Percentiles rank a stretch among this genome's conserved stretches.
Conservation (phyloP, 1,284 basidiomycete species). For the Apiotrichum sp. region DNA sequence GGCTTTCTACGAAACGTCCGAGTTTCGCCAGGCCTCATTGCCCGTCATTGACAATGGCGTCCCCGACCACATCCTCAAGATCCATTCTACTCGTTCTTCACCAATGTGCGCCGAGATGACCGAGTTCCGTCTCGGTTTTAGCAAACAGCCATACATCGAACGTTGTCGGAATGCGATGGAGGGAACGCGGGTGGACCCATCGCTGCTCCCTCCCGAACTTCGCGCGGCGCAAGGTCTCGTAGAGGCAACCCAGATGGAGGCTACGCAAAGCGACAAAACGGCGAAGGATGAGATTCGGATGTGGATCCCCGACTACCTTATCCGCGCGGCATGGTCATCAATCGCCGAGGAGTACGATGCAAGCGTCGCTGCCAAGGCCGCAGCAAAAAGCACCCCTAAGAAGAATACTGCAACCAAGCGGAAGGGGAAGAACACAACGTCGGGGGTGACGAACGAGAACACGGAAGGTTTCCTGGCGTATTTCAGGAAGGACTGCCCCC, state of each 20-base stretch:
- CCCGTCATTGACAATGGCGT: conserved; percentile 34
- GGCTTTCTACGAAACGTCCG: conserved; percentile 12
- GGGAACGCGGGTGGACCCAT: conserved; percentile 31
- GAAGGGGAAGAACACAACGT: neutral
- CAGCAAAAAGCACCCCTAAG: conserved; percentile 52
- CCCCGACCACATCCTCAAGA: conserved; percentile 28
- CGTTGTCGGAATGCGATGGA: conserved; percentile 33
- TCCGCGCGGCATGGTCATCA: conserved; percentile 30
- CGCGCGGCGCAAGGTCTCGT: conserved; percentile 27
- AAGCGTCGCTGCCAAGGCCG: conserved; percentile 19
- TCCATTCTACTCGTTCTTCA: conserved; percentile 28
- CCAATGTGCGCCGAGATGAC: conserved; percentile 25
- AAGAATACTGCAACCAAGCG: conserved; percentile 3
- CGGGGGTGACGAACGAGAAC: neutral
- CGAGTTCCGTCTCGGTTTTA: conserved; percentile 38
- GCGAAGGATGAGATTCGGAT: conserved; percentile 24
- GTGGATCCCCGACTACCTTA: conserved; percentile 33
- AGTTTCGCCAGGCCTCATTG: neutral
- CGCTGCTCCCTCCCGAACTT: conserved; percentile 15
- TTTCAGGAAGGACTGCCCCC: no score
- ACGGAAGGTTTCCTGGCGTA: neutral
- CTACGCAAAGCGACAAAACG: conserved; percentile 52
- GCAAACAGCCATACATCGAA: conserved; percentile 18
- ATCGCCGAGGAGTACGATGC: conserved; percentile 24
- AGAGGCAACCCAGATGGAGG: neutral